Conservation (phyloP, 2,329 filamentous ascomycete species). For the Thermoascus crustaceus region DNA sequence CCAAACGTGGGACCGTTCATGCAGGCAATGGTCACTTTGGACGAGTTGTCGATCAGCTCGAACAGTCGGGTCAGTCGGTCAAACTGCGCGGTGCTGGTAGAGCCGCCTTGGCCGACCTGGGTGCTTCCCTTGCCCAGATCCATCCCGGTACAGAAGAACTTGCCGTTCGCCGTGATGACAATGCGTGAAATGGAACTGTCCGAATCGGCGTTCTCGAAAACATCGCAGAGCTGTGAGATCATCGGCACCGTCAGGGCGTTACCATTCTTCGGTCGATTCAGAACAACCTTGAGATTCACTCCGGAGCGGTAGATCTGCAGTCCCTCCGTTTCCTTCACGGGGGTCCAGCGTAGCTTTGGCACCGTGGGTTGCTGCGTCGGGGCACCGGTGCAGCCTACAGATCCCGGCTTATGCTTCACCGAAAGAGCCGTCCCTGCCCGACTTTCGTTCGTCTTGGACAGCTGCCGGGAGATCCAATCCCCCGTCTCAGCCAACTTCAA, state of each 20-base stretch:
- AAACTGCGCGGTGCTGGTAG: slow-evolving; percentile 15
- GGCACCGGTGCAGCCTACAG: background rate
- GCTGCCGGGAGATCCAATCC: slow-evolving; percentile 59
- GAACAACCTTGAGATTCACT: slow-evolving; percentile 21
- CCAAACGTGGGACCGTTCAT: slow-evolving; percentile 39
- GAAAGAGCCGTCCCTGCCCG: slow-evolving; percentile 54
- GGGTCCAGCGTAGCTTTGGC: slow-evolving; percentile 11
- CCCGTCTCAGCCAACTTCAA: slow-evolving; percentile 57
- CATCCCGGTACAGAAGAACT: slow-evolving; percentile 38
- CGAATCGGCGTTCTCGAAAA: slow-evolving; percentile 16
- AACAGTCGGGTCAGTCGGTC: slow-evolving; percentile 22
- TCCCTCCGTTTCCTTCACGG: slow-evolving; percentile 14
- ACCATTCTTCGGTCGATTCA: slow-evolving; percentile 32
- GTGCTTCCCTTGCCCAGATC: slow-evolving; percentile 21
- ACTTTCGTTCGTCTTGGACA: slow-evolving; percentile 57
- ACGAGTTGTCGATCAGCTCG: slow-evolving; percentile 30
- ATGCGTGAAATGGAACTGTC: slow-evolving; percentile 28
- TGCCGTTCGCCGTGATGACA: slow-evolving; percentile 27
- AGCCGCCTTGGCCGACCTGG: slow-evolving; percentile 13
- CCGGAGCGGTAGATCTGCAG: slow-evolving; percentile 23
- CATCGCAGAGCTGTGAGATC: slow-evolving; percentile 23
- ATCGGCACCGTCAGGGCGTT: slow-evolving; percentile 33
- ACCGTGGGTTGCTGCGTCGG: too few relatives aligned
- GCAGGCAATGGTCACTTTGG: slow-evolving; percentile 35
- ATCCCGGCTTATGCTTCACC: slow-evolving; percentile 2